These are phyloP conservation scores for Talaromyces adpressus DNA, from an alignment of 495 filamentous ascomycete genomes.

Conservation along the genomic window DNA sequence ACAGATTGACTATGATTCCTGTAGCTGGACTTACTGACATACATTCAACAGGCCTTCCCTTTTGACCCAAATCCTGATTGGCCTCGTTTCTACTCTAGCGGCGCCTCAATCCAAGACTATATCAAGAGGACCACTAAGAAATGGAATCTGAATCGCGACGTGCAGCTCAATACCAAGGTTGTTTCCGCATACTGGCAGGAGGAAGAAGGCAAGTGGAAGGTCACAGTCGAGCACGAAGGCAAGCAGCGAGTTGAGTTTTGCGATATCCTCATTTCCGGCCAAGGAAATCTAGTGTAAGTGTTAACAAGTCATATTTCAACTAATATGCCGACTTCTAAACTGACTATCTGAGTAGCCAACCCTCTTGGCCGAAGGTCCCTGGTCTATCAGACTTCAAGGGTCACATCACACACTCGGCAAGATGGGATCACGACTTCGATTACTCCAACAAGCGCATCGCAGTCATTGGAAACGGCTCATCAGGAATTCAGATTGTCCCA, in stretches of 20 bases:
- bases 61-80: slow-evolving; percentile 58
- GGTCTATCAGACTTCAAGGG: slow-evolving; percentile 45
- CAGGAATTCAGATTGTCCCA: slow-evolving; percentile 46
- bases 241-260: slow-evolving; percentile 29
- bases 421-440: slow-evolving; percentile 44
- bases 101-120: slow-evolving; percentile 53
- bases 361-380: slow-evolving; percentile 38
- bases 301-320: neutral
- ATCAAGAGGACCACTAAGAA: slow-evolving; percentile 44
- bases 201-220: slow-evolving; percentile 22
- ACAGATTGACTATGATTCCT: neutral
- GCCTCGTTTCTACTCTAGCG: slow-evolving; percentile 48
- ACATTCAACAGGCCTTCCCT: slow-evolving; percentile 27
- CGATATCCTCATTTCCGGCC: slow-evolving; percentile 34
- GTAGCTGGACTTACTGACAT: neutral
- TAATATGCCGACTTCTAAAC: no score
- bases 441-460: slow-evolving; percentile 44
- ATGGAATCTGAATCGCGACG: slow-evolving; percentile 42
- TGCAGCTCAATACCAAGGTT: slow-evolving; percentile 36
- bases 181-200: slow-evolving; percentile 43
- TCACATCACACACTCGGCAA: slow-evolving; percentile 47
- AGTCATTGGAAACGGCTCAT: slow-evolving; percentile 46
- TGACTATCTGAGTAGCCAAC: slow-evolving; percentile 14
- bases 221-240: slow-evolving; percentile 16
- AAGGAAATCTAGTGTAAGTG: slow-evolving; percentile 21